phyloP scores from a whole-genome alignment of 352 stramenopile species.

The Aphanomyces stellatus region DNA sequence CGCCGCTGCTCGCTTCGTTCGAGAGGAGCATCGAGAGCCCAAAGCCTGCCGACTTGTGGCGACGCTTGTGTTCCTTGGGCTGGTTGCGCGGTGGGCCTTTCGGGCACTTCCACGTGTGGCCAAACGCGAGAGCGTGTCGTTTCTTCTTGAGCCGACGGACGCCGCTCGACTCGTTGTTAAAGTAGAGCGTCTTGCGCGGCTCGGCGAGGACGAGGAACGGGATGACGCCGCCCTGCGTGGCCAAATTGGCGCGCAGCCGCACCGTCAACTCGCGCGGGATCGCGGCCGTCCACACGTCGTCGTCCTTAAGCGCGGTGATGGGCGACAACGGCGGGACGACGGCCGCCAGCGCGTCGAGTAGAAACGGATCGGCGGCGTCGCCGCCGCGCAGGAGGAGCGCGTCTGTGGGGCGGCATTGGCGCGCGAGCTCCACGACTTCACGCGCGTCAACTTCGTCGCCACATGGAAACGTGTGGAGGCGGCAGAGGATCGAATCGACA shows the following conservation, averaged over 20 bases:
- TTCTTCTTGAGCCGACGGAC: constrained; percentile 78
- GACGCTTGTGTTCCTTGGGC: constrained; percentile 39
- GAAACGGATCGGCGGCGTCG: constrained; percentile 7
- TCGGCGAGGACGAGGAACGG: constrained; percentile 72
- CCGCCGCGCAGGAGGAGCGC: constrained; percentile 34
- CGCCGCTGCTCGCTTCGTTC: constrained; percentile 59
- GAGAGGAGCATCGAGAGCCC: constrained; percentile 75
- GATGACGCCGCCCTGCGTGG: constrained; percentile 28
- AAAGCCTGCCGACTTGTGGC: constrained; percentile 40
- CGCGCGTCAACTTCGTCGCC: constrained; percentile 78
- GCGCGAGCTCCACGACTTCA: constrained; percentile 70
- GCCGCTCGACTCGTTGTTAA: constrained; percentile 46
- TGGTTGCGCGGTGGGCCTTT: constrained; percentile 48
- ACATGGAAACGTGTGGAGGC: constrained; percentile 78
- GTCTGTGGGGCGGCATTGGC: constrained; percentile 44
- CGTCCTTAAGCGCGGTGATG: background rate
- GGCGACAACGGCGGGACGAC: background rate
- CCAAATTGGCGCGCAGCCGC: constrained; percentile 14
- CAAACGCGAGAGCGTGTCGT: constrained; percentile 67
- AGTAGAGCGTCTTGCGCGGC: constrained; percentile 64
- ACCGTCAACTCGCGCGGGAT: constrained; percentile 8
- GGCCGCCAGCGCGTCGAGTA: background rate
- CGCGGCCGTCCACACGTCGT: constrained; percentile 1
- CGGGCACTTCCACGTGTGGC: constrained; percentile 77
- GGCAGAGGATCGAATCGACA: constrained; percentile 55